Conservation (phyloP, 305 asterid genomes). For the Ajuga reptans region DNA sequence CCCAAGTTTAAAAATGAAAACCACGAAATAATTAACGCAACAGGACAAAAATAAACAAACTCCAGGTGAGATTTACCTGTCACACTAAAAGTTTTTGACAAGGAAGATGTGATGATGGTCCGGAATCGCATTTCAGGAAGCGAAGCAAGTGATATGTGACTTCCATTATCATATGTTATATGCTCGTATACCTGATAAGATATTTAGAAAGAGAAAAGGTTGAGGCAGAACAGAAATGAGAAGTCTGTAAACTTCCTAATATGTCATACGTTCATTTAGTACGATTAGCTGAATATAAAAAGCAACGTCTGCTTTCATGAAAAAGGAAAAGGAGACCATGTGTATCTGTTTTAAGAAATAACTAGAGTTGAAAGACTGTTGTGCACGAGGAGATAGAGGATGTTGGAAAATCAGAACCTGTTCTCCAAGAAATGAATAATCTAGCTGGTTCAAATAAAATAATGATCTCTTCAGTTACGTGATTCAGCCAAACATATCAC, state of each 20-base stretch:
- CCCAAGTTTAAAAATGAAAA: background rate
- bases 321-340: background rate
- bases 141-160: slow-evolving; percentile 64
- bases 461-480: background rate
- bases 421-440: background rate
- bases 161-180: slow-evolving; percentile 55
- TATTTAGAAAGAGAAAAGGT: background rate
- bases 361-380: too few relatives aligned
- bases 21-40: background rate
- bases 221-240: background rate
- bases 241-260: background rate
- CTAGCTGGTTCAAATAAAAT: background rate
- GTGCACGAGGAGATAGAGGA: background rate
- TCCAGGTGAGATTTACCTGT: slow-evolving; percentile 43
- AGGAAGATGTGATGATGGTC: slow-evolving; percentile 71
- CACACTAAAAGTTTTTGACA: slow-evolving; percentile 75
- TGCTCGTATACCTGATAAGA: slow-evolving; percentile 69
- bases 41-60: background rate
- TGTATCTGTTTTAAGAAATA: too few relatives aligned
- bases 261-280: background rate
- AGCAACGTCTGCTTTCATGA: background rate
- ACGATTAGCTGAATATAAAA: background rate
- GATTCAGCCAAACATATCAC: background rate
- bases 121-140: slow-evolving; percentile 73
- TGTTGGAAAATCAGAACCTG: background rate